Percentiles rank a stretch among this genome's conserved stretches.
Evolutionary conservation across 441 rosid species (phyloP).

Genomic region (Gossypium gossypioides): DNA sequence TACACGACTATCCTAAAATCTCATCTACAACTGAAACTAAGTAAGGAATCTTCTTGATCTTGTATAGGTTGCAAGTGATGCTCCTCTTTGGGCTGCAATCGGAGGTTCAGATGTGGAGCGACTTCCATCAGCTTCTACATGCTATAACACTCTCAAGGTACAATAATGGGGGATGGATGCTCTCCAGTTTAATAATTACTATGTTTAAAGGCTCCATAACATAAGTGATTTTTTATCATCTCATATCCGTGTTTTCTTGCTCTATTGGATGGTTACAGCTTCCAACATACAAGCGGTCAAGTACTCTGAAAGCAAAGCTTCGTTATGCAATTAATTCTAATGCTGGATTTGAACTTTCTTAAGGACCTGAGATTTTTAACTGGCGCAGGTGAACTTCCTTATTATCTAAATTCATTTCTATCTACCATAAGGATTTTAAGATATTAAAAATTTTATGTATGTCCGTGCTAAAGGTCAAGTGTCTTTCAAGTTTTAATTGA

Average conservation of each 20-base stretch:
- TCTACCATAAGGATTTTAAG: background rate
- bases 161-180: background rate
- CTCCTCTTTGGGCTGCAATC: conserved; percentile 83
- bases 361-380: conserved; percentile 25
- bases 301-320: conserved; percentile 85
- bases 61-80: conserved; percentile 73
- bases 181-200: background rate
- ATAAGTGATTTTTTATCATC: background rate
- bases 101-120: conserved; percentile 98
- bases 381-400: conserved; percentile 28
- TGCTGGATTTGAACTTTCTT: conserved; percentile 96
- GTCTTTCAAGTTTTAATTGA: background rate
- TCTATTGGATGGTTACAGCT: conserved; percentile 48
- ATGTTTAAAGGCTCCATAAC: background rate
- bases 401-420: conserved; percentile 6
- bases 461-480: background rate
- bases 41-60: conserved; percentile 15
- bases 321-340: conserved; percentile 93
- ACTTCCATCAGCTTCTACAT: conserved; percentile 97
- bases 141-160: conserved; percentile 99
- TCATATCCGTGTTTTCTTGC: conserved; percentile 6
- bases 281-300: conserved; percentile 82
- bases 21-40: conserved; percentile 7
- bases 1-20: background rate
- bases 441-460: background rate